A percentile compares a stretch with the other conserved stretches of the same genome.
phyloP scores from a whole-genome alignment of 176 grass and related monocot species.

The Lolium perenne region DNA sequence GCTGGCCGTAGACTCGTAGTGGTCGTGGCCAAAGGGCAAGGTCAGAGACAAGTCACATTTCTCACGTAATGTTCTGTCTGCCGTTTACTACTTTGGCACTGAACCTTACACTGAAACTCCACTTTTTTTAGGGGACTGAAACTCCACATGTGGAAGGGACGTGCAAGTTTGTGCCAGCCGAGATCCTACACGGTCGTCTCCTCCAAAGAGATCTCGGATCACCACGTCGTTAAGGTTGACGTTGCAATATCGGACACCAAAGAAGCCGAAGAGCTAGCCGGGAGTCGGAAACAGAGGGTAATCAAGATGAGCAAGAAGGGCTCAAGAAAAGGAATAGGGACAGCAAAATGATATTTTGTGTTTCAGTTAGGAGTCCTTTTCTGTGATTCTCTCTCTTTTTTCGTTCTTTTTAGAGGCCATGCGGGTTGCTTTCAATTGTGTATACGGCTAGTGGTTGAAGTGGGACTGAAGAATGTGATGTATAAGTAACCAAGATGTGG shows the following conservation, averaged over 20 bases:
- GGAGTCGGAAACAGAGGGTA: slow-evolving; percentile 46
- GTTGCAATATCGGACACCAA: slow-evolving; percentile 36
- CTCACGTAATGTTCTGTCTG: background rate
- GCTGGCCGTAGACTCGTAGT: too few relatives aligned
- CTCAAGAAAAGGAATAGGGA: slow-evolving; percentile 69
- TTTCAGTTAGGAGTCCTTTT: too few relatives aligned
- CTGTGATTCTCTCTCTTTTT: too few relatives aligned
- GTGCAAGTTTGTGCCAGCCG: slow-evolving; percentile 70
- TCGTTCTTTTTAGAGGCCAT: slow-evolving; percentile 28
- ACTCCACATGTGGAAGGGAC: slow-evolving; percentile 92
- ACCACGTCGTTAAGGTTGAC: slow-evolving; percentile 86
- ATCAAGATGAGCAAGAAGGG: slow-evolving; percentile 62
- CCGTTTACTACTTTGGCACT: slow-evolving; percentile 1
- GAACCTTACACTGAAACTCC: background rate
- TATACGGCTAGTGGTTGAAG: slow-evolving; percentile 46
- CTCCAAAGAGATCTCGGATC: slow-evolving; percentile 84
- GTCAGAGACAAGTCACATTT: background rate
- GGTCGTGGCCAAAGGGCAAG: too few relatives aligned
- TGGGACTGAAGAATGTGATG: slow-evolving; percentile 47
- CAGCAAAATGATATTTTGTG: slow-evolving; percentile 21
- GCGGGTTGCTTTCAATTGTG: slow-evolving; percentile 46
- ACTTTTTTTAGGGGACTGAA: background rate
- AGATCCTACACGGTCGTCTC: slow-evolving; percentile 84
- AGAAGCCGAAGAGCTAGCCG: slow-evolving; percentile 22
- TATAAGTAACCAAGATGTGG: slow-evolving; percentile 29